Percentiles rank a stretch among this genome's conserved stretches.
Evolutionary conservation across 2,329 filamentous ascomycete genomes (phyloP).

Genomic region (Harringtonia lauricola): DNA sequence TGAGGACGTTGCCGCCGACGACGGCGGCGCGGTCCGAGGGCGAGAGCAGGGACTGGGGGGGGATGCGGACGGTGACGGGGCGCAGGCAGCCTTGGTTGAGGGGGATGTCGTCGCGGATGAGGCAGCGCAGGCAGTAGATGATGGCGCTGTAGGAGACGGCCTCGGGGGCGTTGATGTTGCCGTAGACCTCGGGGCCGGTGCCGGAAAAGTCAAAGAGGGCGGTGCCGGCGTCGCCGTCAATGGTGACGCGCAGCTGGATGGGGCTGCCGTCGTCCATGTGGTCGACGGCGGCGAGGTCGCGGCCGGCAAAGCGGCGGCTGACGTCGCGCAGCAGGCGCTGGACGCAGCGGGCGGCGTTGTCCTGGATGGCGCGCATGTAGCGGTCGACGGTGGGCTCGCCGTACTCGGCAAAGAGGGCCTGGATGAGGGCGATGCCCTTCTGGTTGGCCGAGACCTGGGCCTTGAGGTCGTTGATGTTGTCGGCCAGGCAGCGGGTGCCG

Average conservation of each 20-base stretch:
- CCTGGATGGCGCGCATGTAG: slow-evolving; percentile 76
- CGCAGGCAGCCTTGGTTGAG: slow-evolving; percentile 77
- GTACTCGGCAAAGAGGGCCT: slow-evolving; percentile 65
- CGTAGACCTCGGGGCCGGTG: slow-evolving; percentile 66
- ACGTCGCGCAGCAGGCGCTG: slow-evolving; percentile 62
- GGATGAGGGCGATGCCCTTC: slow-evolving; percentile 72
- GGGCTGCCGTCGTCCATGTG: slow-evolving; percentile 83
- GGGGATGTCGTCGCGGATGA: slow-evolving; percentile 73
- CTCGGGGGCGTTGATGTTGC: slow-evolving; percentile 67
- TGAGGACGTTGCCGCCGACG: slow-evolving; percentile 74
- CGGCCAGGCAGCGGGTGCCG: slow-evolving; percentile 66
- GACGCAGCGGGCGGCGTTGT: slow-evolving; percentile 68
- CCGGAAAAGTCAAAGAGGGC: slow-evolving; percentile 69
- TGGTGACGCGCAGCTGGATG: slow-evolving; percentile 63
- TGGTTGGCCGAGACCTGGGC: slow-evolving; percentile 82
- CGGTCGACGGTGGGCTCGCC: slow-evolving; percentile 67
- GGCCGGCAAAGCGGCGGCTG: slow-evolving; percentile 49
- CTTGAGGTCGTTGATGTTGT: slow-evolving; percentile 80
- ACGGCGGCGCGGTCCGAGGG: slow-evolving; percentile 70
- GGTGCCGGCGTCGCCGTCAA: slow-evolving; percentile 62
- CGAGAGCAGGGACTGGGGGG: slow-evolving; percentile 60
- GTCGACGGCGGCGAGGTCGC: slow-evolving; percentile 63
- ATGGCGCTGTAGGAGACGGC: slow-evolving; percentile 73
- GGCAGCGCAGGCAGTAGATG: slow-evolving; percentile 72
- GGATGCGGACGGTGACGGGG: slow-evolving; percentile 65